phyloP scores from a whole-genome alignment of 257 asterid species.

The Rhazya stricta region DNA sequence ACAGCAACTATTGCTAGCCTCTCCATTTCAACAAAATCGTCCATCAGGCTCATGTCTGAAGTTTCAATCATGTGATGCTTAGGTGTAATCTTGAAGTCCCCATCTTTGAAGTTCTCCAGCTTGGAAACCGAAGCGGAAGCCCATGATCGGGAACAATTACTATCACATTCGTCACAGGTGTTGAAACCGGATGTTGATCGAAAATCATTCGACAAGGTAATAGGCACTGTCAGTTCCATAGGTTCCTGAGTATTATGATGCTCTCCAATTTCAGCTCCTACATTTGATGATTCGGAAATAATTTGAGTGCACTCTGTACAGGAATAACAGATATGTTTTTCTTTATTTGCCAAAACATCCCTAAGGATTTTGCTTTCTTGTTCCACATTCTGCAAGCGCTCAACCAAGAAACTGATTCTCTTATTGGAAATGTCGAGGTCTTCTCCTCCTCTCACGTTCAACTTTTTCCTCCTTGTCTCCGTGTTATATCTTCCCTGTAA shows the following conservation, averaged over 20 bases:
- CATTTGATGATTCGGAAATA: constrained; percentile 5
- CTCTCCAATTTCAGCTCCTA: constrained; percentile 9
- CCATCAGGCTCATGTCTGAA: constrained; percentile 84
- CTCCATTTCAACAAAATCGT: constrained; percentile 96
- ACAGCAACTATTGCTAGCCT: constrained; percentile 78
- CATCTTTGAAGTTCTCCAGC: constrained; percentile 18
- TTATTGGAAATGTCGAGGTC: constrained; percentile 28
- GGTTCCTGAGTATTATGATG: constrained; percentile 11
- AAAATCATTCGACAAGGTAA: constrained; percentile 23
- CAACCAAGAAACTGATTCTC: constrained; percentile 45
- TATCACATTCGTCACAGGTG: constrained; percentile 21
- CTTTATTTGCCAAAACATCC: constrained; percentile 47
- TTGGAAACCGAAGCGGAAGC: constrained; percentile 27
- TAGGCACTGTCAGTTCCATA: constrained; percentile 13
- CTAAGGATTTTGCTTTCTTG: constrained; percentile 52
- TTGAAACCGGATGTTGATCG: constrained; percentile 25
- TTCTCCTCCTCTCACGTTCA: constrained; percentile 24
- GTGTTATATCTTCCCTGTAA: constrained; percentile 29
- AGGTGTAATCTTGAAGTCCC: constrained; percentile 19
- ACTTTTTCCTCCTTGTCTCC: constrained; percentile 34
- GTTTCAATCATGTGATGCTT: constrained; percentile 47
- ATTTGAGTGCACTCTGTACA: neutral
- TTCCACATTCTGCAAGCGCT: constrained; percentile 55
- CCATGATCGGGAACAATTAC: constrained; percentile 32
- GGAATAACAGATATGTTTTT: constrained; percentile 31